Evolutionary conservation across 805 yeast species (phyloP), one percentile per base, ranked within the genome.

Genomic region (Candida ortonii): DNA sequence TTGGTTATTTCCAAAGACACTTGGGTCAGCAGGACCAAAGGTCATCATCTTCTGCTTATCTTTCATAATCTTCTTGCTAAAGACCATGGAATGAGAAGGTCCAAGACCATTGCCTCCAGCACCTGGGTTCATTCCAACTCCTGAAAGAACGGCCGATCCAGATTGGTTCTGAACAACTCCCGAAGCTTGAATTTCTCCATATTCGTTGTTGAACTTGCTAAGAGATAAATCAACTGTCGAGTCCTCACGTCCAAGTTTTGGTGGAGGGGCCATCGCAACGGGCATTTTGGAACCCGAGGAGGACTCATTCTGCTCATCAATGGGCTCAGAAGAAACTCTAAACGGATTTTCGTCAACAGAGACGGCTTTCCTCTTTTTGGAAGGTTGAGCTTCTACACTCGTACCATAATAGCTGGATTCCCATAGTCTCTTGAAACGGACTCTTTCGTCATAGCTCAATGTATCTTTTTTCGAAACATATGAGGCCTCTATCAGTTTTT

Each of bases 101-200:
- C 80, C 83, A 22, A 78, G 55, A 0, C 85, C 84, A 51, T 78
- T 79, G 9, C 33, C 44, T 10, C 57, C 61, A 3, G 68, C 70
- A 9, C 33, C 44, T 16, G 44, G 31, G 6, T 37, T 43, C 7
- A 34, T 23, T 16, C 37, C 28, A 5, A 38, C 34, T 9, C 46
- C 50, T 10, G 44, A 43, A 22, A 38, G 28, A 9, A 40, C 29
- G 50, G 55, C 32, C 33, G 62, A 52, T 31, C 59, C 51, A 58
- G 73, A 46, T 61, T 68, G 50, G 12, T 50, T 50, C 33, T 46
- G 61, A 22, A 46, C 56, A 29, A 76, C 70, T 8, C 85, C 85
- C 3, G 82, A 73, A 3, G 84, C 85, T 23, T 72, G 72, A 33
- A 78, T 67, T 45, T 78, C 83, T 33, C 70, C 73, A 46, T 66